Evolutionary conservation across 441 rosid genomes (phyloP).

Genomic region (Gossypium trilobum): DNA sequence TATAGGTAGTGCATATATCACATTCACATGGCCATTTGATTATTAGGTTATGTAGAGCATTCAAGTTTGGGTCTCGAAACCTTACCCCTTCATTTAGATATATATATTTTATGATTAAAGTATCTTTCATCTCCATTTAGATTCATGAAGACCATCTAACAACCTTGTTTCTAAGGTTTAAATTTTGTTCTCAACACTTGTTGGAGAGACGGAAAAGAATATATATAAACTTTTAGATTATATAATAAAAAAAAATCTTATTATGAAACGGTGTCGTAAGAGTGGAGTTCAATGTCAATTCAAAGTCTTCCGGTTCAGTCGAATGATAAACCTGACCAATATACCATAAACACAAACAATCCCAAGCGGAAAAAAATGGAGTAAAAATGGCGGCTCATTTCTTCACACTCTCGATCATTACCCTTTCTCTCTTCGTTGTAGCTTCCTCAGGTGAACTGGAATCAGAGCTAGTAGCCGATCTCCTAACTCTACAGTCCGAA

Average conservation of each 20-base stretch:
- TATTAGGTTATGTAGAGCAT: background rate
- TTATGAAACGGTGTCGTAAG: background rate
- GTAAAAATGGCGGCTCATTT: conserved; percentile 36
- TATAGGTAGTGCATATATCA: background rate
- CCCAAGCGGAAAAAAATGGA: background rate
- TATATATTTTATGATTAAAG: no score
- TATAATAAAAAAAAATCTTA: no score
- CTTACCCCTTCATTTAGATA: no score
- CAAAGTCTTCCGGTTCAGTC: background rate
- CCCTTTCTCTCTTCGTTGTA: conserved; percentile 7
- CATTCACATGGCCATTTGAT: background rate
- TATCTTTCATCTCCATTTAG: no score
- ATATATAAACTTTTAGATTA: no score
- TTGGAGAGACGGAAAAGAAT: no score
- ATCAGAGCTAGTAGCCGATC: conserved; percentile 41
- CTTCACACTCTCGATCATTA: conserved; percentile 19
- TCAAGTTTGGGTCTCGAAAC: background rate
- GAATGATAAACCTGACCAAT: background rate
- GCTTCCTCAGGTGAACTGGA: conserved; percentile 24
- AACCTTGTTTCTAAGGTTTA: no score
- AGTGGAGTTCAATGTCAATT: background rate
- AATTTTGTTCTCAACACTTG: no score
- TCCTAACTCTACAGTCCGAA: conserved; percentile 41
- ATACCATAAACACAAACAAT: background rate
- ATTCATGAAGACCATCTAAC: no score